Base-by-base conservation (phyloP, 257 asterid genomes). In the Lithospermum erythrorhizon region DNA sequence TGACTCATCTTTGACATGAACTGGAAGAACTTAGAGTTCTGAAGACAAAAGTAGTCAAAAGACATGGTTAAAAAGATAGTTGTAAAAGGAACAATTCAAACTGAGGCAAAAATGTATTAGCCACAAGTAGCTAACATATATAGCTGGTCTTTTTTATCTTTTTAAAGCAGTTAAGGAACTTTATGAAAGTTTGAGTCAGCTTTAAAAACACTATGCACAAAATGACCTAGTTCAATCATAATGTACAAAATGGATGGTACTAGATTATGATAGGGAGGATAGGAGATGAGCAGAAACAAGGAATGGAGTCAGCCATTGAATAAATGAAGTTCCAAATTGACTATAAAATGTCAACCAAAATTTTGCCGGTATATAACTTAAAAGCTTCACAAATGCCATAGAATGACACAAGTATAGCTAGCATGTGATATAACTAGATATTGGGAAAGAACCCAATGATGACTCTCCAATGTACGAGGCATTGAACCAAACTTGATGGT, bases 1-100 rank as follows among this genome's bases (percentile, higher is more conserved):
- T 96, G 97, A 75, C 99, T 89, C 99, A 93, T 93, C 85, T 89
- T 93, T 35, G 99, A 89, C 57, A 93, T 90, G 74, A 93, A 89
- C 78, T 89, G 97, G 76, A 86, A 88, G 81, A 93, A 93, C 67
- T 82, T 93, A 51, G 99, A 93, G 74, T 87, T 93, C 99, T 93
- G 64, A 64, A 67, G 57, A 68, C 60, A 68, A 72, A 66, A 69
- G 27, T 6, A 52, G 21, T 41, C 49, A 41, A 41, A 3, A 3
- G 18, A 41, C 49, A 9, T 11, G 49, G 49, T 41, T 41, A 41
- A 41, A 14, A 41, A 13, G 45, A 41, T 13, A 41, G 13, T 41
- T 11, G 18, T 13, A 41, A 41, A 2, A 41, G 13, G 49, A 3
- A 3, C 5, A 18, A 41, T 13, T 41, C 14, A 13, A 5, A 41